Conservation (phyloP, 2,329 filamentous ascomycete species). For the Chalara sp. region DNA sequence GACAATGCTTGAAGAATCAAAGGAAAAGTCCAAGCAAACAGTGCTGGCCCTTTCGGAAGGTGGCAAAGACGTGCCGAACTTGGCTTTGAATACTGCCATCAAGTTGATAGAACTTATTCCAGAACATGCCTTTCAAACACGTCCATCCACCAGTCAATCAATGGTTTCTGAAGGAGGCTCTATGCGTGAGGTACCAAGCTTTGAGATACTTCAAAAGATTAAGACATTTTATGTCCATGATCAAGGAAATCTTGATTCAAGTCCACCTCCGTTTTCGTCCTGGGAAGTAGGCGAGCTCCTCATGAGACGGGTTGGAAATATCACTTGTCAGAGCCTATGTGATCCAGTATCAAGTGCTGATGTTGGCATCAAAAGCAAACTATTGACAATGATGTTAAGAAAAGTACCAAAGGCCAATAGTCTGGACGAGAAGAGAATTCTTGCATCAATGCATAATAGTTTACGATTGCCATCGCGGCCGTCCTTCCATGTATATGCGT, state of each 20-base stretch:
- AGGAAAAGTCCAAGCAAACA: slow-evolving; percentile 28
- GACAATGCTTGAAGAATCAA: slow-evolving; percentile 49
- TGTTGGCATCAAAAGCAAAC: slow-evolving; percentile 49
- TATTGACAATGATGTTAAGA: slow-evolving; percentile 50
- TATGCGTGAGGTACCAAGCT: slow-evolving; percentile 30
- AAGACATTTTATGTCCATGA: slow-evolving; percentile 62
- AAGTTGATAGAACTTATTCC: slow-evolving; percentile 58
- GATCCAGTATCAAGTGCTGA: slow-evolving; percentile 36
- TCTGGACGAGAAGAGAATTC: slow-evolving; percentile 41
- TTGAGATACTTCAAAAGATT: slow-evolving; percentile 54
- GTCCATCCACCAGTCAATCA: slow-evolving; percentile 21
- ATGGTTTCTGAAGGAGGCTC: slow-evolving; percentile 20
- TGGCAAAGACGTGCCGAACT: slow-evolving; percentile 17
- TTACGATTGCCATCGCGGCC: slow-evolving; percentile 34
- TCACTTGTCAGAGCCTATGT: slow-evolving; percentile 42
- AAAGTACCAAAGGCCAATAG: slow-evolving; percentile 41
- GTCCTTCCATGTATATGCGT: slow-evolving; percentile 49
- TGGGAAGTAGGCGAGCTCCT: slow-evolving; percentile 54
- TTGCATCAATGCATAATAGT: slow-evolving; percentile 44
- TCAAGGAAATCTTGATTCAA: slow-evolving; percentile 61
- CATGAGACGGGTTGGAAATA: slow-evolving; percentile 49
- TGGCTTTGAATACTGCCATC: slow-evolving; percentile 42
- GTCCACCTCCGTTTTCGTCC: slow-evolving; percentile 50
- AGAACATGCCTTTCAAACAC: slow-evolving; percentile 50
- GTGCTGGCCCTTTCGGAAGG: slow-evolving; percentile 10